Conservation (phyloP, 2,329 filamentous ascomycete genomes). For the Cladosporium austrohemisphaericum region DNA sequence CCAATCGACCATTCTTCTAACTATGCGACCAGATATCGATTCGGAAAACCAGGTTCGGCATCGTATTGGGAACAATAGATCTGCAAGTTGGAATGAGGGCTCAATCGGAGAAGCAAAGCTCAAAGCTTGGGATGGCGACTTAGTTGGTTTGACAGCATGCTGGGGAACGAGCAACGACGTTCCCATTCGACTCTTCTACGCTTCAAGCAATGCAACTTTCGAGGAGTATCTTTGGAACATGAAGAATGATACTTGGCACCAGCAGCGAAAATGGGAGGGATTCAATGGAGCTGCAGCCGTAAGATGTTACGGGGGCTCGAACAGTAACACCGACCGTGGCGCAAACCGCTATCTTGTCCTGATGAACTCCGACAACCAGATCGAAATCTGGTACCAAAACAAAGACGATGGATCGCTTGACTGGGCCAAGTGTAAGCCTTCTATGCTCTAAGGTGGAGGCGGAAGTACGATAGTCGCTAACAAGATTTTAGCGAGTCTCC, state of each 20-base stretch:
- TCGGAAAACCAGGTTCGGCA: background rate
- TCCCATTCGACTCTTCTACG: background rate
- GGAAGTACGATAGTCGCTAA: background rate
- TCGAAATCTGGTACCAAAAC: slow-evolving; percentile 3
- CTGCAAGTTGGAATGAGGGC: background rate
- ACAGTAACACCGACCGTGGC: background rate
- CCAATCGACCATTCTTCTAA: background rate
- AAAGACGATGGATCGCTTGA: background rate
- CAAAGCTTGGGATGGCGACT: background rate
- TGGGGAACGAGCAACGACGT: background rate
- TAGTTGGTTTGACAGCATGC: background rate
- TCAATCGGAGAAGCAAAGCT: background rate
- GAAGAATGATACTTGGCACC: background rate
- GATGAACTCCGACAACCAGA: background rate
- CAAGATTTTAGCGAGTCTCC: background rate
- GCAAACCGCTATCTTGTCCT: background rate
- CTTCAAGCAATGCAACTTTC: background rate
- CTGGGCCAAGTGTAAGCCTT: background rate
- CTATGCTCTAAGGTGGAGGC: background rate
- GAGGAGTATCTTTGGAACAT: background rate
- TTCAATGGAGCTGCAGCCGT: background rate
- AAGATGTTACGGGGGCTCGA: background rate
- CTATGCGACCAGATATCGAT: background rate
- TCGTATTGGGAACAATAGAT: background rate
- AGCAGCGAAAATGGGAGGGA: background rate